phyloP scores from a whole-genome alignment of 2,329 filamentous ascomycete genomes.

The Drechslerella stenobrocha region DNA sequence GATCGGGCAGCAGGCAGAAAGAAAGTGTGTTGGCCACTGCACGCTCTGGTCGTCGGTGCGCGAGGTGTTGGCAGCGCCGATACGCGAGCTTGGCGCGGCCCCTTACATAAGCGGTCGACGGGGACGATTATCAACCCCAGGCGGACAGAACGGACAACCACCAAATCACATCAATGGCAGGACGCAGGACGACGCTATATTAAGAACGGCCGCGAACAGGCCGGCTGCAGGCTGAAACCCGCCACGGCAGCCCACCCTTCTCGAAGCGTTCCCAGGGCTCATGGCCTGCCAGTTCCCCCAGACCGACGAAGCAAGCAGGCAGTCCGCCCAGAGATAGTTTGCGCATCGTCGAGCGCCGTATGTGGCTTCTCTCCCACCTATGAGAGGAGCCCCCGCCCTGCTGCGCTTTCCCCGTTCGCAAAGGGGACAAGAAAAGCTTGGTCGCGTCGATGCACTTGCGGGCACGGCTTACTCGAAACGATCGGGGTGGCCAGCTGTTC shows the following conservation, averaged over 20 bases:
- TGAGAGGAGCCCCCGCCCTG: conserved; percentile 9
- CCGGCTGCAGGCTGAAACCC: conserved; percentile 5
- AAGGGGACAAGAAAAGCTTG: not conserved
- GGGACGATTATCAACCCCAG: no score
- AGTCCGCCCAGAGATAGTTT: no score
- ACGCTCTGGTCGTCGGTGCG: no score
- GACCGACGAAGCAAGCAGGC: not conserved
- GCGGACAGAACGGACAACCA: not conserved
- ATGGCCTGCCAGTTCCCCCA: not conserved
- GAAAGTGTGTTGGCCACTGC: not conserved
- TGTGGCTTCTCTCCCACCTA: no score
- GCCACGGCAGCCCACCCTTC: conserved; percentile 1
- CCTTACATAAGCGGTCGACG: no score
- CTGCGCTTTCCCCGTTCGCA: conserved; percentile 16
- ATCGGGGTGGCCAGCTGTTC: conserved; percentile 23
- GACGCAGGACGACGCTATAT: not conserved
- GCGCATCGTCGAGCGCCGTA: no score
- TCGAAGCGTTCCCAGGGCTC: not conserved
- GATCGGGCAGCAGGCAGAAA: conserved; percentile 4
- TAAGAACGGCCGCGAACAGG: not conserved
- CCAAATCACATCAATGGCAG: conserved; percentile 2
- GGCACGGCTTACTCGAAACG: conserved; percentile 37
- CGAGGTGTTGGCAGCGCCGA: not conserved
- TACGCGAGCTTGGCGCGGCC: conserved; percentile 19
- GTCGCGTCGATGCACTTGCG: not conserved